Conservation (phyloP, 257 asterid species). For the Misopates orontium region DNA sequence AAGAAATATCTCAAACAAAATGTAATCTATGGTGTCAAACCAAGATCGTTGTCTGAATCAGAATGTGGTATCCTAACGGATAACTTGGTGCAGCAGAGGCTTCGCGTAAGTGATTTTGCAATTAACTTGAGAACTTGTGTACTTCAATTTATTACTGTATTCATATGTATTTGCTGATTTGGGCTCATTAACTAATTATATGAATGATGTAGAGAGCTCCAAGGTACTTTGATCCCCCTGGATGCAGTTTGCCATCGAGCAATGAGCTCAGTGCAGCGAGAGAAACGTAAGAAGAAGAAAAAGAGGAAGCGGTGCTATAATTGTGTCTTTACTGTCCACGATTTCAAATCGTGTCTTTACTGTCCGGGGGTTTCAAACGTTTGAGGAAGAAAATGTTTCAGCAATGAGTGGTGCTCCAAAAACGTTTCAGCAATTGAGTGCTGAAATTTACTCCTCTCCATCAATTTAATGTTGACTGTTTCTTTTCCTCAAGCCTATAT, state of each 20-base stretch:
- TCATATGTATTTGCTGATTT: slow-evolving; percentile 1
- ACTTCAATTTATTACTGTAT: slow-evolving; percentile 5
- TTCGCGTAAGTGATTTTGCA: slow-evolving; percentile 29
- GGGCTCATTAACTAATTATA: slow-evolving; percentile 16
- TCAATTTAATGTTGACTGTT: too few relatives aligned
- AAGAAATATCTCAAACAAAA: slow-evolving; percentile 28
- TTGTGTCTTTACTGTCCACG: slow-evolving; percentile 36
- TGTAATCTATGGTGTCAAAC: slow-evolving; percentile 15
- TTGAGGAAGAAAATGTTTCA: too few relatives aligned
- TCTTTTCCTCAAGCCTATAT: too few relatives aligned
- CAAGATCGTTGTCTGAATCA: slow-evolving; percentile 8
- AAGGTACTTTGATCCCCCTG: slow-evolving; percentile 33
- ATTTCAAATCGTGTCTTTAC: too few relatives aligned
- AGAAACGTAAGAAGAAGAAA: not conserved
- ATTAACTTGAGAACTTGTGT: slow-evolving; percentile 9
- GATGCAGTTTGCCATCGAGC: slow-evolving; percentile 8
- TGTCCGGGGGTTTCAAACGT: too few relatives aligned
- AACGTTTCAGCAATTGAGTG: too few relatives aligned
- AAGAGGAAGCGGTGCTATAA: slow-evolving; percentile 33
- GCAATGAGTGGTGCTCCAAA: too few relatives aligned
- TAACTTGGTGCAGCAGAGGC: slow-evolving; percentile 25
- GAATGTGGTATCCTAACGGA: slow-evolving; percentile 22
- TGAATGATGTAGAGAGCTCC: slow-evolving; percentile 38
- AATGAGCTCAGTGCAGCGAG: slow-evolving; percentile 20
- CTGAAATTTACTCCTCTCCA: too few relatives aligned